A percentile compares a stretch with the other conserved stretches of the same genome.
These are phyloP conservation scores for Plasmodium sp. DNA, from an alignment of 169 alveolate species.

Conservation along the genomic window DNA sequence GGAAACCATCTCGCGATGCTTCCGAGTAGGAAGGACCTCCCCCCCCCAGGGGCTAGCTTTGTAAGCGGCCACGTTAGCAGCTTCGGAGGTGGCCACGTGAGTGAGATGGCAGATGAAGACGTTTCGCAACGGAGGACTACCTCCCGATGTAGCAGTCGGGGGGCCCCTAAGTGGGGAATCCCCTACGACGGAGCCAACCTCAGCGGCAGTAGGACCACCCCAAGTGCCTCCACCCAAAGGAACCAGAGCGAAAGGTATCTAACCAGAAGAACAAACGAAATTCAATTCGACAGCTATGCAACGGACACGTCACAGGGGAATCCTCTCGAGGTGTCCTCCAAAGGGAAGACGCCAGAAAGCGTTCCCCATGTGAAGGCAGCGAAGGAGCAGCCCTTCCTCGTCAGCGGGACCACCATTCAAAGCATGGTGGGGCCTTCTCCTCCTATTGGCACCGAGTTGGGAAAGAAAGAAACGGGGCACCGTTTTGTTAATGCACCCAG, in stretches of 20 bases:
- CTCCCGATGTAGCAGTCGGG: background rate
- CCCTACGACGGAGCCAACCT: background rate
- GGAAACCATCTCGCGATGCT: background rate
- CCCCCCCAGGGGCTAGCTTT: background rate
- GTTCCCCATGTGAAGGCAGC: background rate
- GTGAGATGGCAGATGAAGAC: background rate
- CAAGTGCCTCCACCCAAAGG: background rate
- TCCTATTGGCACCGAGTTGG: background rate
- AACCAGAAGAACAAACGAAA: background rate
- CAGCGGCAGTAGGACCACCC: background rate
- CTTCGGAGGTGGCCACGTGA: background rate
- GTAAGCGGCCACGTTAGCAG: background rate
- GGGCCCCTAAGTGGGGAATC: background rate
- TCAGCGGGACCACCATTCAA: background rate
- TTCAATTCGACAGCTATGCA: background rate
- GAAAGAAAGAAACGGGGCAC: background rate
- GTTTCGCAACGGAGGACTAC: background rate
- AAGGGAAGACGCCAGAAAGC: background rate
- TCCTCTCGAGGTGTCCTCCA: background rate
- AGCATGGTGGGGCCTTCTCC: background rate
- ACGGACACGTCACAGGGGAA: conserved; percentile 4
- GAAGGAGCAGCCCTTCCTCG: background rate
- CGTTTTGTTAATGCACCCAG: background rate
- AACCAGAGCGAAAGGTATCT: background rate
- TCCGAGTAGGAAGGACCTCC: background rate